Evolutionary conservation across 129 eudicot genomes (phyloP).

Genomic region (Chrysanthemum seticuspe): DNA sequence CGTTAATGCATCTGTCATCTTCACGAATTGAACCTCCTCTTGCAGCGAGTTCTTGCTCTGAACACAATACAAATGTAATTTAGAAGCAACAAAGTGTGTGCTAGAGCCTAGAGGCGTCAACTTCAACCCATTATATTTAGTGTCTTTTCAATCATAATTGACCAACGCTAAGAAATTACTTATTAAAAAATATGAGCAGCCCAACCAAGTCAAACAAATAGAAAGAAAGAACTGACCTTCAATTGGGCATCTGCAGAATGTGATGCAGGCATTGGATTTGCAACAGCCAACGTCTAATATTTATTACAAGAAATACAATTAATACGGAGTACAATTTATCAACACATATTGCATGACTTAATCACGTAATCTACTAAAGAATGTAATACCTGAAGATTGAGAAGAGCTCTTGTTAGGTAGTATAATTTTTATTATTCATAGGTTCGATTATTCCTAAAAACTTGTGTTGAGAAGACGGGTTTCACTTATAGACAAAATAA

Average conservation of each 20-base stretch:
- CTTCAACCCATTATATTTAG: background rate
- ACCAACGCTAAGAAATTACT: background rate
- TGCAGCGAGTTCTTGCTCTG: conserved; percentile 96
- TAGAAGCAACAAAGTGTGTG: conserved; percentile 13
- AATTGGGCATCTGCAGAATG: conserved; percentile 93
- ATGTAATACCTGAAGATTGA: conserved; percentile 82
- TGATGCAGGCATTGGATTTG: conserved; percentile 69
- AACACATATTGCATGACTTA: background rate
- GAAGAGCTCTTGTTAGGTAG: conserved; percentile 7
- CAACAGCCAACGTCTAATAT: conserved; percentile 76
- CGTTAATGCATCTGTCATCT: conserved; percentile 40
- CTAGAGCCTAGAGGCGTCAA: background rate
- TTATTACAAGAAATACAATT: background rate
- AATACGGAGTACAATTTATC: background rate
- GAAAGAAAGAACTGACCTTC: conserved; percentile 44
- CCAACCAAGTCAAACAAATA: background rate
- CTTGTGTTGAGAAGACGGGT: too few relatives aligned
- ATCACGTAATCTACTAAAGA: background rate
- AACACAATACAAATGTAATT: conserved; percentile 1
- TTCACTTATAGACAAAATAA: too few relatives aligned
- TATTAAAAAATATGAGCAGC: background rate
- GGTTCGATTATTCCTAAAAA: too few relatives aligned
- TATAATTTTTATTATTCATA: too few relatives aligned
- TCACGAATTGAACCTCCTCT: conserved; percentile 69
- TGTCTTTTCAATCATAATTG: too few relatives aligned